Evolutionary conservation across 2,329 filamentous ascomycete species (phyloP).

Genomic region (Macrophomina pseudophaseolina): DNA sequence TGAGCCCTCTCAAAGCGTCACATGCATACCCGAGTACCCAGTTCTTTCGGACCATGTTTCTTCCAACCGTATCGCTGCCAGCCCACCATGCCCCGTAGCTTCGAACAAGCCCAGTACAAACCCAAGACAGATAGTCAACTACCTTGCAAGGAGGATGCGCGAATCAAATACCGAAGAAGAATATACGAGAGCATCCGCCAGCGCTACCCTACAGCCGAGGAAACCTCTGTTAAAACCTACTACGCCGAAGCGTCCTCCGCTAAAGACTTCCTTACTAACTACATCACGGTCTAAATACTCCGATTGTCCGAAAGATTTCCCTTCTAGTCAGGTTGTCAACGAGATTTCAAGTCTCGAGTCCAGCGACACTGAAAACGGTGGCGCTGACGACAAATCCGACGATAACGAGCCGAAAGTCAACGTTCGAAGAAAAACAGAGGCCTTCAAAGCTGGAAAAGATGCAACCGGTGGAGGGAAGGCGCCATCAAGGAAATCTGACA

Average conservation of each 20-base stretch:
- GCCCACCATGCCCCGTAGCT: not conserved
- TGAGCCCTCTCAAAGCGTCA: not conserved
- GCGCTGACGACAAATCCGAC: too few species aligned
- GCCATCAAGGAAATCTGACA: too few species aligned
- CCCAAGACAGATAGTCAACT: not conserved
- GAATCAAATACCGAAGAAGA: constrained; percentile 1
- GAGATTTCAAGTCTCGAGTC: too few species aligned
- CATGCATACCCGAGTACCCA: not conserved
- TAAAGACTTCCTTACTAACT: not conserved
- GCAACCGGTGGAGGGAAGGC: too few species aligned
- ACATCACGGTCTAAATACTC: too few species aligned
- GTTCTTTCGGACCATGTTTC: not conserved
- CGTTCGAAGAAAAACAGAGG: too few species aligned
- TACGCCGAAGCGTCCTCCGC: not conserved
- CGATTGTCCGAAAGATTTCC: not conserved
- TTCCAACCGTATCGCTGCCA: not conserved
- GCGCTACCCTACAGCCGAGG: not conserved
- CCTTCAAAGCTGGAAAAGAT: too few species aligned
- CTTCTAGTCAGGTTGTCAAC: too few species aligned
- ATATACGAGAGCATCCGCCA: not conserved
- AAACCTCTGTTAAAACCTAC: not conserved
- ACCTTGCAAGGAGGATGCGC: not conserved
- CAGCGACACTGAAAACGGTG: too few species aligned
- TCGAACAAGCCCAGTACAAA: not conserved
- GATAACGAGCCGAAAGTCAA: too few species aligned